Base-by-base conservation (phyloP, 2,329 filamentous ascomycete species). In the Fusarium sacchari region DNA sequence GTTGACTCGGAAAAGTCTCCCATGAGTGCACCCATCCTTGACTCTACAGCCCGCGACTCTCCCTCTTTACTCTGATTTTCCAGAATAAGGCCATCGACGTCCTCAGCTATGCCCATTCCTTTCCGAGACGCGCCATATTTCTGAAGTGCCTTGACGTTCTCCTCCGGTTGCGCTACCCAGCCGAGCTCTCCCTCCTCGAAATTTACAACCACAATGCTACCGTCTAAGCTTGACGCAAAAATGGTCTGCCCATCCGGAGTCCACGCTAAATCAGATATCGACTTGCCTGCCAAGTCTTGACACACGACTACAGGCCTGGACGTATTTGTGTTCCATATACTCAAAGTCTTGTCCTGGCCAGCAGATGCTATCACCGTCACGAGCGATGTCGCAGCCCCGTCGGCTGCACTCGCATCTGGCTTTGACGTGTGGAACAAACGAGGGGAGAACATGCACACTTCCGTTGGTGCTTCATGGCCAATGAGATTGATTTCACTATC, bases 11-110 rank as follows among this genome's bases (percentile, higher is more conserved):
- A 82, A 24, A 89, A 88, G 79, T 97, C 95, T 11, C 96, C 96
- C 96, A 99, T 99, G 42, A 99, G 84, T n/a, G 96, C 96, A 18
- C 96, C 96, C 96, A 99, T 99, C 74, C 96, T 90, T 5, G 95
- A 96, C 83, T 99, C 94, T 0, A 96, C 95, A 10, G 93, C 95
- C 73, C 92, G 94, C 37, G 96, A 88, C 81, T 99, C 96, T 28
- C 93, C 96, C 47, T 93, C 95, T 80, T 97, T 98, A 83, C 95
- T 97, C 80, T 92, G 93, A 76, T 97, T 95, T 83, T 99, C 96
- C 1, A 99, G 84, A 42, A 94, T 87, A 47, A 98, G 84, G 1
- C 94, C 94, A 78, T 98, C 94, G 1, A 97, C 94, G 69, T 97
- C 96, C 82, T 99, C 96, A 11, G 96, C 90, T 56, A 98, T 94